Evolutionary conservation across 2,329 filamentous ascomycete genomes (phyloP).

Genomic region (Cercospora citrullina): DNA sequence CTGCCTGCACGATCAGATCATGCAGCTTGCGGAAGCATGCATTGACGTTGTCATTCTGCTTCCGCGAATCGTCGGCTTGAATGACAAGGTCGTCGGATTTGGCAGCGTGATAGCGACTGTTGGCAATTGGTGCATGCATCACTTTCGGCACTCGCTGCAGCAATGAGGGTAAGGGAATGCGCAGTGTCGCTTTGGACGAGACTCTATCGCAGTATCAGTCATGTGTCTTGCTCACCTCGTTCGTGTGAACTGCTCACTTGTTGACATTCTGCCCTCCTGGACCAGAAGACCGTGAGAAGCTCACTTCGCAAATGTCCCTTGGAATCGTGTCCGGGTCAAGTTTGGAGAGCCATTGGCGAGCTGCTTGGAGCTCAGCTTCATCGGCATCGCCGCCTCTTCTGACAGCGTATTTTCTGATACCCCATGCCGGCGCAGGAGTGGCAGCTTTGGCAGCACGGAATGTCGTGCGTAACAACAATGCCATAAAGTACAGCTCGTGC

Average conservation of each 20-base stretch:
- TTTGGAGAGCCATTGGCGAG: slow-evolving; percentile 58
- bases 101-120: slow-evolving; percentile 57
- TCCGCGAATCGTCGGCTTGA: slow-evolving; percentile 63
- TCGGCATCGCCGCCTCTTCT: slow-evolving; percentile 23
- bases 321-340: slow-evolving; percentile 58
- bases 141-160: slow-evolving; percentile 56
- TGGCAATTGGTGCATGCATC: slow-evolving; percentile 54
- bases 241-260: slow-evolving; percentile 51
- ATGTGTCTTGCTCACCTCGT: background rate
- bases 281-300: slow-evolving; percentile 64
- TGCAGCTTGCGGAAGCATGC: slow-evolving; percentile 60
- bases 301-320: slow-evolving; percentile 57
- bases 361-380: slow-evolving; percentile 39
- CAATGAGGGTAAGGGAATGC: slow-evolving; percentile 54
- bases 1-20: slow-evolving; percentile 55
- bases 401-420: slow-evolving; percentile 19
- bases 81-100: slow-evolving; percentile 58
- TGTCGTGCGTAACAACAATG: background rate
- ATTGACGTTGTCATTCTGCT: slow-evolving; percentile 61
- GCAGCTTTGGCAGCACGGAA: background rate
- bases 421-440: background rate
- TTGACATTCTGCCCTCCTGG: slow-evolving; percentile 70
- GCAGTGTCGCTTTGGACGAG: slow-evolving; percentile 66
- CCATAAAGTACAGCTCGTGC: background rate
- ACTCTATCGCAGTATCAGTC: slow-evolving; percentile 49